Evolutionary conservation across 1,139 yeast species (phyloP).

Genomic region (Blastobotrys elegans): DNA sequence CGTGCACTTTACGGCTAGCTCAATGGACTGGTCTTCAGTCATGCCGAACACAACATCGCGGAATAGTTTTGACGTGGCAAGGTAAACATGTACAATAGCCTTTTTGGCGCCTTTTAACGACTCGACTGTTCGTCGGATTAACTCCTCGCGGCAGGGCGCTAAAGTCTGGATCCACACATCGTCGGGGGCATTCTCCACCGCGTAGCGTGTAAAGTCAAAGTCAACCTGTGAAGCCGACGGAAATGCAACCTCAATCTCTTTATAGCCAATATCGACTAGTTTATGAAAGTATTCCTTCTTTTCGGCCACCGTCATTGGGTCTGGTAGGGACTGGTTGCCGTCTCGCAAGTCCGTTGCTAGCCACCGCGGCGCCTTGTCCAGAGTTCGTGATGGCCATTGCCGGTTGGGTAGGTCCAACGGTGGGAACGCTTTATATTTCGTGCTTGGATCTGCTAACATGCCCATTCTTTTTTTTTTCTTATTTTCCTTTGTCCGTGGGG

Average conservation of each 20-base stretch:
- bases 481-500: too few relatives aligned
- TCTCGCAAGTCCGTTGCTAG: constrained; percentile 92
- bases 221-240: constrained; percentile 96
- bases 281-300: constrained; percentile 85
- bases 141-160: constrained; percentile 87
- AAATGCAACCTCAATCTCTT: constrained; percentile 94
- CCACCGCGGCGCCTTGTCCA: constrained; percentile 91
- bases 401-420: constrained; percentile 68
- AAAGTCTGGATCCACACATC: constrained; percentile 91
- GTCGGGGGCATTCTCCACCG: constrained; percentile 87
- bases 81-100: constrained; percentile 85
- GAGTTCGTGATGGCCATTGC: constrained; percentile 77
- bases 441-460: constrained; percentile 70
- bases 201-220: constrained; percentile 90
- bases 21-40: constrained; percentile 72
- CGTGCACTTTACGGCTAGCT: constrained; percentile 78
- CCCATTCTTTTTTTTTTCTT: constrained; percentile 22
- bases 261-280: constrained; percentile 84
- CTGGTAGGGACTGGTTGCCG: constrained; percentile 96
- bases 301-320: constrained; percentile 90
- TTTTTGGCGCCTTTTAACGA: constrained; percentile 81
- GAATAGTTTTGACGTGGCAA: constrained; percentile 89
- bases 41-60: constrained; percentile 87
- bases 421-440: constrained; percentile 67
- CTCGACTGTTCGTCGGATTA: constrained; percentile 85